These are phyloP conservation scores for Euptelea pleiosperma DNA, from an alignment of 164 flowering plant genomes.

Conservation along the genomic window DNA sequence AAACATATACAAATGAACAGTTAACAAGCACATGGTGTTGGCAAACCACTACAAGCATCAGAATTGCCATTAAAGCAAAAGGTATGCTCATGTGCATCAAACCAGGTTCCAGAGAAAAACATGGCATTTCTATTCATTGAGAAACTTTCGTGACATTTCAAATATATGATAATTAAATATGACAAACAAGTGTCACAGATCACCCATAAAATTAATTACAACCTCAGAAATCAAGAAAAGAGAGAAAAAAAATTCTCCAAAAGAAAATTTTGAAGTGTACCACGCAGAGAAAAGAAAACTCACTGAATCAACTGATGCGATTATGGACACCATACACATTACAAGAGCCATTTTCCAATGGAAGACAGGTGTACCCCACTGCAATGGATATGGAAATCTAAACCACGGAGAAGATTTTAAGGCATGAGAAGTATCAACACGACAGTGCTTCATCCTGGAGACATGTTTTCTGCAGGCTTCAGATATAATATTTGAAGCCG, in stretches of 20 bases:
- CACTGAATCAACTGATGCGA: constrained; percentile 94
- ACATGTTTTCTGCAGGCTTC: constrained; percentile 82
- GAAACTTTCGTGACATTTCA: too few species aligned
- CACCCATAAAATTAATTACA: background rate
- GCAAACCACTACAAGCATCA: too few species aligned
- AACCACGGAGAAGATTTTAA: constrained; percentile 86
- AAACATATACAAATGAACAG: too few species aligned
- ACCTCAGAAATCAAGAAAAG: background rate
- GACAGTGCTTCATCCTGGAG: constrained; percentile 77
- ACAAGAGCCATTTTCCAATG: constrained; percentile 79
- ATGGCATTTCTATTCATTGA: too few species aligned
- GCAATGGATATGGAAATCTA: constrained; percentile 96
- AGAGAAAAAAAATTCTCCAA: background rate
- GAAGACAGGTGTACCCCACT: constrained; percentile 97
- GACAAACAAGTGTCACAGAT: too few species aligned
- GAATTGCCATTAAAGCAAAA: too few species aligned
- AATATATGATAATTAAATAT: too few species aligned
- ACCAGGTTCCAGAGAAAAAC: too few species aligned
- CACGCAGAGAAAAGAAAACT: constrained; percentile 26
- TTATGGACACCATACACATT: constrained; percentile 89
- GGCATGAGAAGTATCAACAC: constrained; percentile 87
- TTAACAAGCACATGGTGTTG: too few species aligned
- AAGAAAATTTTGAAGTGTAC: background rate
- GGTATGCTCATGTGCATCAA: too few species aligned
- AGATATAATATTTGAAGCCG: constrained; percentile 78